Evolutionary conservation across 2,329 filamentous ascomycete genomes (phyloP).

Genomic region (Arachnomyces sp.): DNA sequence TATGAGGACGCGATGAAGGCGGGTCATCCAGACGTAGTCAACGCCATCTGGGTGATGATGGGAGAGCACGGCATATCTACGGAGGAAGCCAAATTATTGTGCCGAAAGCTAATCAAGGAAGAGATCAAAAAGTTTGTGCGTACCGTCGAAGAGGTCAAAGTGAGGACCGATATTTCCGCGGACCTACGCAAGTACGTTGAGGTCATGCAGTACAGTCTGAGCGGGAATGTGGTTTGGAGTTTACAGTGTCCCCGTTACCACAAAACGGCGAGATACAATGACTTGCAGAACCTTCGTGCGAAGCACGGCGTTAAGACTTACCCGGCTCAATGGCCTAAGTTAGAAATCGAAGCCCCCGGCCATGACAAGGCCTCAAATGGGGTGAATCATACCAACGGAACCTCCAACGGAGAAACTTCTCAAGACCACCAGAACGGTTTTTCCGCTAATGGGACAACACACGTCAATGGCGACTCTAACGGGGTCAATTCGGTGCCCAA

Average conservation of each 20-base stretch:
- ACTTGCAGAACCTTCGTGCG: background rate
- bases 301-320: too few relatives aligned
- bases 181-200: conserved; percentile 24
- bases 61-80: conserved; percentile 22
- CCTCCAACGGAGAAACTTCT: too few relatives aligned
- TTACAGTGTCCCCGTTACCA: conserved; percentile 28
- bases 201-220: conserved; percentile 22
- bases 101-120: conserved; percentile 17
- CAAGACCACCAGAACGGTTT: too few relatives aligned
- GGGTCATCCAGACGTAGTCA: conserved; percentile 30
- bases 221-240: conserved; percentile 31
- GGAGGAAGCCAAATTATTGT: conserved; percentile 21
- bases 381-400: too few relatives aligned
- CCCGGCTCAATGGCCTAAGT: too few relatives aligned
- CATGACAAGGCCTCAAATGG: too few relatives aligned
- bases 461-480: too few relatives aligned
- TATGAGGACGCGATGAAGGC: conserved; percentile 24
- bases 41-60: conserved; percentile 36
- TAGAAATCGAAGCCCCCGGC: too few relatives aligned
- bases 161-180: conserved; percentile 11
- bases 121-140: conserved; percentile 14
- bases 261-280: conserved; percentile 18
- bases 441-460: too few relatives aligned
- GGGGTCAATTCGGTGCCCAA: too few relatives aligned
- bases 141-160: conserved; percentile 13